These are phyloP conservation scores for Blastomyces emzantsi DNA, from an alignment of 2,329 filamentous ascomycete genomes.

Conservation along the genomic window DNA sequence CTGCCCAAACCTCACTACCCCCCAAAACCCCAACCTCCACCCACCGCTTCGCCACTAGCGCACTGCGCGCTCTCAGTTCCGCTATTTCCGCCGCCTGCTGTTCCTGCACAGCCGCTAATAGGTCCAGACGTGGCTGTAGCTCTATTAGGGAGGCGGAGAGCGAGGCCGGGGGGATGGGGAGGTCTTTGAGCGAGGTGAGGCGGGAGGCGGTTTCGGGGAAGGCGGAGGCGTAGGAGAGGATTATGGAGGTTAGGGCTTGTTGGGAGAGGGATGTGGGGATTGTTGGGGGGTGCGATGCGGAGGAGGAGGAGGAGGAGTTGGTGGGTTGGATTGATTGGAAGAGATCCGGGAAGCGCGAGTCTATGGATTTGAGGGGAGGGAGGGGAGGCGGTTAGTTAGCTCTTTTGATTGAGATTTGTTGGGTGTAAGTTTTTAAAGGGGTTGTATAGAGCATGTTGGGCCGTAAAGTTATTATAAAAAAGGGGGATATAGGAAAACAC, in stretches of 20 bases:
- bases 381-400: background rate
- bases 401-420: too few relatives aligned
- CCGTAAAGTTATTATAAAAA: slow-evolving; percentile 4
- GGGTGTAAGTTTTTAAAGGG: slow-evolving; percentile 3
- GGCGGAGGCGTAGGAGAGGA: slow-evolving; percentile 38
- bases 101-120: slow-evolving; percentile 29
- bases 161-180: slow-evolving; percentile 37
- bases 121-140: slow-evolving; percentile 36
- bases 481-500: slow-evolving; percentile 9
- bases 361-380: slow-evolving; percentile 17
- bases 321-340: slow-evolving; percentile 27
- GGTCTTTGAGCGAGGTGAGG: slow-evolving; percentile 40
- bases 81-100: slow-evolving; percentile 33
- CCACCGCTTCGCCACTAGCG: slow-evolving; percentile 54
- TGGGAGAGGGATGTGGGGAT: slow-evolving; percentile 31
- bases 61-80: slow-evolving; percentile 36
- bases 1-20: slow-evolving; percentile 60
- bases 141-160: slow-evolving; percentile 35
- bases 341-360: slow-evolving; percentile 35
- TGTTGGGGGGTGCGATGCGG: background rate
- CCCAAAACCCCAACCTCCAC: slow-evolving; percentile 63
- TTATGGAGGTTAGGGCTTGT: slow-evolving; percentile 32
- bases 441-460: slow-evolving; percentile 4
- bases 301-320: background rate
- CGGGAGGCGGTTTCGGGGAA: slow-evolving; percentile 42